phyloP scores from a whole-genome alignment of 371 early-diverging fungal species.

The Blakeslea trispora region DNA sequence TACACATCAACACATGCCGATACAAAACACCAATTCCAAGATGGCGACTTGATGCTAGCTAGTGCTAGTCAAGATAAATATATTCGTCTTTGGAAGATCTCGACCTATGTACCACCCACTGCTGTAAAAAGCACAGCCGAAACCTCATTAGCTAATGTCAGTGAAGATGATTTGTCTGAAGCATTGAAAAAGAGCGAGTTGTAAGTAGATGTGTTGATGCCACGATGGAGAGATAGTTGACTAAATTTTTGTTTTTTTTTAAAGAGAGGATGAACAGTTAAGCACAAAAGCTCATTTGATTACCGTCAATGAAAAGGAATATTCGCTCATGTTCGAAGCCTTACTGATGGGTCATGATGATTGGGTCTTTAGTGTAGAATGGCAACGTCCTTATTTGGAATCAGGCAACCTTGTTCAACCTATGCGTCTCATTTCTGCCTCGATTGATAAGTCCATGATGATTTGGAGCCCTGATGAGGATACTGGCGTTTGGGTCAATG shows the following conservation, averaged over 20 bases:
- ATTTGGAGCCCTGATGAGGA: conserved; percentile 86
- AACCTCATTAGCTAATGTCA: conserved; percentile 17
- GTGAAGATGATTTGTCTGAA: conserved; percentile 50
- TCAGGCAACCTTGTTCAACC: conserved; percentile 58
- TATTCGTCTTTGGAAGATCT: conserved; percentile 89
- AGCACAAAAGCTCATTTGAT: conserved; percentile 82
- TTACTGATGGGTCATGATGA: conserved; percentile 95
- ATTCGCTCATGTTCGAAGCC: conserved; percentile 80
- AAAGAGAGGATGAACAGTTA: conserved; percentile 63
- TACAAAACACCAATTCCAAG: conserved; percentile 48
- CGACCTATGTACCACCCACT: conserved; percentile 32
- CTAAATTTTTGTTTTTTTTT: no score
- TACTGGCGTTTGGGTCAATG: conserved; percentile 86
- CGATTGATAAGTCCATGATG: conserved; percentile 92
- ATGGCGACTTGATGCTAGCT: conserved; percentile 85
- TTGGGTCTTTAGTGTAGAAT: conserved; percentile 88
- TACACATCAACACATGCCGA: conserved; percentile 43
- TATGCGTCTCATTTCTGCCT: conserved; percentile 80
- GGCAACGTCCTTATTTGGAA: conserved; percentile 59
- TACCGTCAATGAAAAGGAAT: conserved; percentile 53
- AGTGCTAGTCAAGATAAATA: conserved; percentile 92
- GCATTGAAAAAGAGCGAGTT: conserved; percentile 54
- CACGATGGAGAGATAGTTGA: background rate
- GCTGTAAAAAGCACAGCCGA: conserved; percentile 2
- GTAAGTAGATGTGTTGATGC: conserved; percentile 30